Conservation (phyloP, 2,329 filamentous ascomycete genomes). For the Phialocephala sp. region DNA sequence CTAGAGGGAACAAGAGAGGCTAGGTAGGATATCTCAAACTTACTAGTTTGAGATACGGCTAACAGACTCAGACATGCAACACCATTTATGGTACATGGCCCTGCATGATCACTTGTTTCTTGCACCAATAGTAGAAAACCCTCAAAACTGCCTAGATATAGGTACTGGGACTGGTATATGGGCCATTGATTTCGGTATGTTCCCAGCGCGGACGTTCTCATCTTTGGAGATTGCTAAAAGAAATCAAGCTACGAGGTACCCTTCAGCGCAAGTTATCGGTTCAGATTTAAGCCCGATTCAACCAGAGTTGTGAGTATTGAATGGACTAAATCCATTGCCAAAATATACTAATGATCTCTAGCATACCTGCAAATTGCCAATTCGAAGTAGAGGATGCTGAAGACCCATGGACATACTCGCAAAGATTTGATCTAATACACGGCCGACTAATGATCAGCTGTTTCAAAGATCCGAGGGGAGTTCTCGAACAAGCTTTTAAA, state of each 20-base stretch:
- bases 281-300: conserved; percentile 40
- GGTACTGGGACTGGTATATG: conserved; percentile 64
- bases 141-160: conserved; percentile 35
- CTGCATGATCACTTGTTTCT: conserved; percentile 29
- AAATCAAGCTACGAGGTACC: conserved; percentile 31
- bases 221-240: background rate
- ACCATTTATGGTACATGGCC: conserved; percentile 27
- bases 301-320: conserved; percentile 23
- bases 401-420: conserved; percentile 8
- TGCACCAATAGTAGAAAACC: conserved; percentile 5
- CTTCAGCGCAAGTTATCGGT: conserved; percentile 36
- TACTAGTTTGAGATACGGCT: background rate
- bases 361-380: background rate
- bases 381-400: conserved; percentile 2
- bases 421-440: conserved; percentile 5
- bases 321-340: background rate
- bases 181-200: conserved; percentile 62
- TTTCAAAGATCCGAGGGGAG: conserved; percentile 2
- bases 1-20: conserved; percentile 21
- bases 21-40: conserved; percentile 16
- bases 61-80: conserved; percentile 28
- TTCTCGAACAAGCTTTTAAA: conserved; percentile 14
- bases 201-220: conserved; percentile 19
- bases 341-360: background rate
- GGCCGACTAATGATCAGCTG: conserved; percentile 8